These are phyloP conservation scores for Microdochium paspali DNA, from an alignment of 2,329 filamentous ascomycete species.

Conservation along the genomic window DNA sequence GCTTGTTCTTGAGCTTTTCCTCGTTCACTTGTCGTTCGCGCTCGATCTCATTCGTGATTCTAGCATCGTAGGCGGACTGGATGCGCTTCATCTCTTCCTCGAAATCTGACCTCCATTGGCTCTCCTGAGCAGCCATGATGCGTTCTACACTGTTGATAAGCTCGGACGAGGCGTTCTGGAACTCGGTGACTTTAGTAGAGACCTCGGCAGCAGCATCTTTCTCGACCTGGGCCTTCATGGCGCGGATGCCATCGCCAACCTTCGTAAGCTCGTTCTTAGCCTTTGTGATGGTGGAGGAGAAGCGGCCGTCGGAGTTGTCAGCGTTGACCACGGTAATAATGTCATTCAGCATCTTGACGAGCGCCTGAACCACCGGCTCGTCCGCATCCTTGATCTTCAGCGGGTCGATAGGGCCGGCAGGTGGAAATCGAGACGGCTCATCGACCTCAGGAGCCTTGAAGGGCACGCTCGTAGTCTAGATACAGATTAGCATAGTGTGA, in stretches of 20 bases:
- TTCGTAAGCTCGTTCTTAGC: constrained; percentile 75
- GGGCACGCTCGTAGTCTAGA: constrained; percentile 14
- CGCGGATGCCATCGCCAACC: constrained; percentile 69
- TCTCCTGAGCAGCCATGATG: constrained; percentile 72
- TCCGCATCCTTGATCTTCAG: constrained; percentile 65
- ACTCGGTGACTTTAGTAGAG: constrained; percentile 60
- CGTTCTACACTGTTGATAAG: constrained; percentile 82
- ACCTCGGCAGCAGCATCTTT: constrained; percentile 69
- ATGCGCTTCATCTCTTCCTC: constrained; percentile 76
- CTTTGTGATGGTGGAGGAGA: constrained; percentile 68
- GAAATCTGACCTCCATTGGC: constrained; percentile 79
- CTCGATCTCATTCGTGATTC: constrained; percentile 69
- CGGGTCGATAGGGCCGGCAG: constrained; percentile 66
- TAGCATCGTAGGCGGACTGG: constrained; percentile 67
- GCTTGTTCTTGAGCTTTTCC: constrained; percentile 72
- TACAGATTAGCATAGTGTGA: neutral
- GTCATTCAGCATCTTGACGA: constrained; percentile 93
- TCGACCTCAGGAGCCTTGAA: constrained; percentile 54
- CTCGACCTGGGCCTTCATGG: constrained; percentile 60
- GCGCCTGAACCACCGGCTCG: constrained; percentile 83
- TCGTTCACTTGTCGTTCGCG: constrained; percentile 73
- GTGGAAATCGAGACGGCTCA: constrained; percentile 54
- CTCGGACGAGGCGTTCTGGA: constrained; percentile 79
- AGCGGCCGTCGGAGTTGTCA: constrained; percentile 69
- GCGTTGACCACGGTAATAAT: constrained; percentile 90